Evolutionary conservation across 2,329 filamentous ascomycete species (phyloP), one percentile per base, ranked within the genome.

Genomic region (Tricladium varicosporioides): DNA sequence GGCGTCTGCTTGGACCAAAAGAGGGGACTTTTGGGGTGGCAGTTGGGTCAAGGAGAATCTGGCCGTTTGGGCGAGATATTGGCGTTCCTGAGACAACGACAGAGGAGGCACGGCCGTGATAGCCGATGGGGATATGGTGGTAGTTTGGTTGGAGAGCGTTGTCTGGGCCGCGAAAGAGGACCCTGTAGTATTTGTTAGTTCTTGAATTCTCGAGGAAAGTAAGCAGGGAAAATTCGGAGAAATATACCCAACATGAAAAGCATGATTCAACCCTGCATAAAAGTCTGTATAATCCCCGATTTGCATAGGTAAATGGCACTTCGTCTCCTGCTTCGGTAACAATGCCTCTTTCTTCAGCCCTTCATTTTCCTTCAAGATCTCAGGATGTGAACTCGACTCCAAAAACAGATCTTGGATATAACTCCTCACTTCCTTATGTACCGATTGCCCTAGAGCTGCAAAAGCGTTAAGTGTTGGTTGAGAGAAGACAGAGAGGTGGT

Each of bases 251-350:
- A 65, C 64, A 54, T 86, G 87, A 74, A 84, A 87, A 15, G 90
- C 90, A 73, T 94, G 90, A 69, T 92, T 87, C 62, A 87, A 75
- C 13, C 90, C 90, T 9, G 87, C 89, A 69, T 91, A 94, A 75
- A 94, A 94, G 72, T 94, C 90, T 1, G 89, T 91, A 71, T 93
- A 94, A 71, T 93, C 89, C 22, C 88, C 87, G 64, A 93, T 91
- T 54, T 80, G 78, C 82, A 94, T 85, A 1, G 90, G 90, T 7
- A 93, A 68, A 67, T 92, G 87, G 68, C 81, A 85, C 60, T 78
- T 81, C 49, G 86, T 27, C 22, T 27, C 75, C 4, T 77, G 75
- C 48, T 85, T 78, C 0, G 80, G 81, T 2, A 91, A 60, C 11
- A 93, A 71, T 0, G 80, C 82, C 53, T 78, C 74, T 56, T 81